phyloP scores from a whole-genome alignment of 495 filamentous ascomycete species.

The Lindgomyces ingoldianus region DNA sequence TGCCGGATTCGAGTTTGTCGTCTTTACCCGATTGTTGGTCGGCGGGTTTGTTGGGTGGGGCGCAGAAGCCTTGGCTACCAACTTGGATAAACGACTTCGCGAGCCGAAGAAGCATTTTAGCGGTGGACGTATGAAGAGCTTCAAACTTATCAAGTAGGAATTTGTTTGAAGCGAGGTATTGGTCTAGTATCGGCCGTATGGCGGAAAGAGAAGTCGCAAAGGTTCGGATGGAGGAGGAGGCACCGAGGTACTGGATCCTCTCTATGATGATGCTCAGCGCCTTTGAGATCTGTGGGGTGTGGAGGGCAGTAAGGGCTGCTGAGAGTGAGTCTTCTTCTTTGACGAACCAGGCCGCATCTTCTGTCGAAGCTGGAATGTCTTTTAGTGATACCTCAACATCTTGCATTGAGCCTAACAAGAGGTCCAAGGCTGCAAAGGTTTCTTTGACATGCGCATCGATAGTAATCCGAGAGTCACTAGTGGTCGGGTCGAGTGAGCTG shows the following conservation, averaged over 20 bases:
- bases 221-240: conserved; percentile 3
- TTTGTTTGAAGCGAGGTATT: conserved; percentile 65
- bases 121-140: conserved; percentile 64
- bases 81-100: conserved; percentile 74
- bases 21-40: conserved; percentile 63
- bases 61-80: conserved; percentile 84
- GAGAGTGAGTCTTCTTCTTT: conserved; percentile 33
- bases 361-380: conserved; percentile 20
- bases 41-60: conserved; percentile 69
- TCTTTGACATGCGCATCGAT: conserved; percentile 6
- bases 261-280: background rate
- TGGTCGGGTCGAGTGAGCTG: background rate
- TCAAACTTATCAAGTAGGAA: conserved; percentile 55
- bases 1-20: conserved; percentile 85
- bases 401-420: conserved; percentile 42
- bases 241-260: conserved; percentile 10
- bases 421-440: conserved; percentile 33
- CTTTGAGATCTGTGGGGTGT: conserved; percentile 14
- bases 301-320: conserved; percentile 10
- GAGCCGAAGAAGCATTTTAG: conserved; percentile 72
- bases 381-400: conserved; percentile 35
- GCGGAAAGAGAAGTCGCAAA: conserved; percentile 57
- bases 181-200: conserved; percentile 70
- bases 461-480: background rate
- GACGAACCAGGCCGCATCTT: conserved; percentile 35